A percentile compares a stretch with the other conserved stretches of the same genome.
Conservation (phyloP, 164 flowering plant species). For the Macadamia tetraphylla region DNA sequence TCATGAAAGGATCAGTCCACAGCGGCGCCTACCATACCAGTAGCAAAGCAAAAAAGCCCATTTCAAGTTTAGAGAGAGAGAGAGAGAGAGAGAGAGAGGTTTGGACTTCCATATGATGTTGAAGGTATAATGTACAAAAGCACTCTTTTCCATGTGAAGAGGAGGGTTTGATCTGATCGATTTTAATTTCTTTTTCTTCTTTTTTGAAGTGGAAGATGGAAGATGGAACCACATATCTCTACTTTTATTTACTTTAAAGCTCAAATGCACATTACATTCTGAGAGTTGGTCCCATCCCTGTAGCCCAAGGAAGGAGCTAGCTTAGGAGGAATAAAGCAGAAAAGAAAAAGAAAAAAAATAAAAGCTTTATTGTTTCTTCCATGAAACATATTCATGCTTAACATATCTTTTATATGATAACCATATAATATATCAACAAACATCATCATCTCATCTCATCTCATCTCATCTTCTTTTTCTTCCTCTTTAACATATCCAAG, state of each 20-base stretch:
- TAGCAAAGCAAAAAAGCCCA: conserved; percentile 13
- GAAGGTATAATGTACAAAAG: conserved; percentile 37
- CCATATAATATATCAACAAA: conserved; percentile 39
- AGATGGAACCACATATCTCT: conserved; percentile 17
- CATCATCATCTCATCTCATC: conserved; percentile 21
- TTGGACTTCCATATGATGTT: not conserved
- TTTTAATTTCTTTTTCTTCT: conserved; percentile 16
- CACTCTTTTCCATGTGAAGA: conserved; percentile 66
- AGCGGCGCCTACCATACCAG: conserved; percentile 11
- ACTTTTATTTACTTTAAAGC: conserved; percentile 50
- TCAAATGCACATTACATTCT: conserved; percentile 19
- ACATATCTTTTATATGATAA: conserved; percentile 27
- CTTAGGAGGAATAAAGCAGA: conserved; percentile 36
- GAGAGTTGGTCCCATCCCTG: conserved; percentile 47
- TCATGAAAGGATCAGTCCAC: conserved; percentile 8
- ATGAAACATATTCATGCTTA: conserved; percentile 29
- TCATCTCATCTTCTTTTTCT: conserved; percentile 8
- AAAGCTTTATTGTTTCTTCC: conserved; percentile 34
- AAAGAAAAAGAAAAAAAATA: conserved; percentile 25
- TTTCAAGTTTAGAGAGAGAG: conserved; percentile 14
- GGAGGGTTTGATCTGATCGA: conserved; percentile 12
- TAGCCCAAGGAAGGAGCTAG: conserved; percentile 28
- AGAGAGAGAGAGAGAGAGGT: conserved; percentile 6
- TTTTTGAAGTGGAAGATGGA: conserved; percentile 42
- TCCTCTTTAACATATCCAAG: conserved; percentile 8